Base-by-base conservation (phyloP, 305 asterid species). In the Fraxinus platypoda region DNA sequence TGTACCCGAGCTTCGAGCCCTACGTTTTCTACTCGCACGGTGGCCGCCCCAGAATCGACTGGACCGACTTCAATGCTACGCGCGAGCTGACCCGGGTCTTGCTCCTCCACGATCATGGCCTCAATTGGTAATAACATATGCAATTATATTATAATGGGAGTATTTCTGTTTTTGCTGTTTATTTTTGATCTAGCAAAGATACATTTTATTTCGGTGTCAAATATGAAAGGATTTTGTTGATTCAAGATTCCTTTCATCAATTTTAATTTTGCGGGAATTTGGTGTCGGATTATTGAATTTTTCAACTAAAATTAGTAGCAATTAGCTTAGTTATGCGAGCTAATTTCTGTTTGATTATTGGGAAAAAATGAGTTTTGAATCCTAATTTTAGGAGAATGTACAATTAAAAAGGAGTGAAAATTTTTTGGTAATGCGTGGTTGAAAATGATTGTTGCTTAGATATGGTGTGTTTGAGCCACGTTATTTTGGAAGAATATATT, bases 1-100 rank as follows among this genome's bases (percentile, higher is more conserved):
- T 89, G 13, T 90, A 95, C 81, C 93, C 95, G 13, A 87, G 88
- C 85, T 93, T 94, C 38, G 79, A 86, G 84, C 92, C 92, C 19
- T 92, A 80, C 62, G 93, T 93, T 15, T 93, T 90, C 86, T 89
- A 89, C 80, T 79, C 91, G 0, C 89, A 80, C 8, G 91, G 91
- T 59, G 96, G 98, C 19, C 85, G 90, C 17, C 96, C 97, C 66
- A 88, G 81, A 86, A 95, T 94, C 43, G 96, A 94, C 75, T 95
- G 97, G 97, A 95, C 95, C 28, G 95, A 95, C 86, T 93, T 90
- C 87, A 92, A 93, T 83, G 98, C 98, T 73, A 95, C 99, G 17
- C 94, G 95, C 12, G 98, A 92, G 85, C 85, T 95, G 88, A 93
- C 95, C 13, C 90, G 92, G 76, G 93, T 93, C 12, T 78, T 94